These are phyloP conservation scores for Echium plantagineum DNA, from an alignment of 257 asterid genomes.

Conservation along the genomic window DNA sequence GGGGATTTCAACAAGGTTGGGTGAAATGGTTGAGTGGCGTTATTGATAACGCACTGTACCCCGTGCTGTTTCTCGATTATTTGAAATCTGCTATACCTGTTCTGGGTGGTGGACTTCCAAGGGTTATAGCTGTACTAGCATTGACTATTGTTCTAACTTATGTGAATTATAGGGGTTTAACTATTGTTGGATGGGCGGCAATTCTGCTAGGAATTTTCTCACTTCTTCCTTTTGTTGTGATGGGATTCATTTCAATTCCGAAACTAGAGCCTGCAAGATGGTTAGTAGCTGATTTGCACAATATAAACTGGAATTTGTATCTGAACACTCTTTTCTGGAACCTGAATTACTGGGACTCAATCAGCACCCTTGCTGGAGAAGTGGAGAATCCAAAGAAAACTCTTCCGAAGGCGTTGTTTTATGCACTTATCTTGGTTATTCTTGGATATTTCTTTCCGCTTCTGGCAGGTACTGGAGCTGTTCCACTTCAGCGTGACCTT, in stretches of 20 bases:
- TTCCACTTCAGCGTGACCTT: constrained; percentile 29
- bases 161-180: constrained; percentile 54
- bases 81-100: constrained; percentile 56
- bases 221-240: constrained; percentile 50
- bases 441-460: constrained; percentile 51
- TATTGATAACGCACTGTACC: constrained; percentile 58
- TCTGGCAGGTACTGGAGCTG: constrained; percentile 45
- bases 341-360: constrained; percentile 63
- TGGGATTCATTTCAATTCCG: constrained; percentile 56
- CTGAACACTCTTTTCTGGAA: constrained; percentile 62
- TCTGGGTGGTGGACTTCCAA: constrained; percentile 44
- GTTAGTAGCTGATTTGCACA: constrained; percentile 38
- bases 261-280: constrained; percentile 44
- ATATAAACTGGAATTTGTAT: constrained; percentile 54
- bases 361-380: constrained; percentile 59
- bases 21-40: constrained; percentile 75
- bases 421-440: constrained; percentile 44
- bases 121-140: constrained; percentile 35
- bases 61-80: constrained; percentile 53
- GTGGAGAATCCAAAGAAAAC: constrained; percentile 46
- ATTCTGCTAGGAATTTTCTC: constrained; percentile 47
- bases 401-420: constrained; percentile 49
- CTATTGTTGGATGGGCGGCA: constrained; percentile 64
- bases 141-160: constrained; percentile 34
- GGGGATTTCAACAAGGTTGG: constrained; percentile 75